Evolutionary conservation across 2,329 filamentous ascomycete species (phyloP).

Genomic region (Stachybotrys chartarum): DNA sequence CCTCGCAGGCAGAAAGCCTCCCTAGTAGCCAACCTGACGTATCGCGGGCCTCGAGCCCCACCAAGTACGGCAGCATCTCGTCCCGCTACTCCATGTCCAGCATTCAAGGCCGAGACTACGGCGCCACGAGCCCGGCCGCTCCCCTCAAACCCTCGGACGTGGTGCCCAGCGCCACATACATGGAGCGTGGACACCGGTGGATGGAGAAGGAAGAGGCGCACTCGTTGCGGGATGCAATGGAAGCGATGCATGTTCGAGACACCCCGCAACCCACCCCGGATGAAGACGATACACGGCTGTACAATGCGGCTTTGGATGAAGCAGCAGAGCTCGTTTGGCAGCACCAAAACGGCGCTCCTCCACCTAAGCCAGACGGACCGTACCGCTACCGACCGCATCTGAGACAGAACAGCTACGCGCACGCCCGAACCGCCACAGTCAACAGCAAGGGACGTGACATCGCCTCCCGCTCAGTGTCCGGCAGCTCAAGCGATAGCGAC

Average conservation of each 20-base stretch:
- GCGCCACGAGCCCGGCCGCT: constrained; percentile 31
- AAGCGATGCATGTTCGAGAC: constrained; percentile 58
- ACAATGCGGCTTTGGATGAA: constrained; percentile 66
- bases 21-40: constrained; percentile 1
- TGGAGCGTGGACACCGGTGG: constrained; percentile 67
- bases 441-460: constrained; percentile 42
- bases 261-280: constrained; percentile 21
- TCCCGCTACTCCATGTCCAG: constrained; percentile 43
- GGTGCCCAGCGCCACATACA: constrained; percentile 61
- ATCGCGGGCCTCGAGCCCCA: constrained; percentile 28
- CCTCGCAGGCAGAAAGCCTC: constrained; percentile 17
- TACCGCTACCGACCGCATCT: constrained; percentile 63
- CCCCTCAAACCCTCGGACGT: constrained; percentile 52
- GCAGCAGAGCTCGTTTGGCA: constrained; percentile 74
- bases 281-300: constrained; percentile 56
- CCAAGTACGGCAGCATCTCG: constrained; percentile 35
- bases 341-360: constrained; percentile 54
- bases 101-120: constrained; percentile 43
- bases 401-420: constrained; percentile 64
- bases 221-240: constrained; percentile 63
- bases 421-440: constrained; percentile 55
- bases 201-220: constrained; percentile 74
- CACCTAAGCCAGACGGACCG: constrained; percentile 53
- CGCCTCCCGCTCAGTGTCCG: constrained; percentile 40
- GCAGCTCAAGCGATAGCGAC: constrained; percentile 44